These are phyloP conservation scores for Ganoderma boninense DNA, from an alignment of 1,284 basidiomycete genomes.

Conservation along the genomic window DNA sequence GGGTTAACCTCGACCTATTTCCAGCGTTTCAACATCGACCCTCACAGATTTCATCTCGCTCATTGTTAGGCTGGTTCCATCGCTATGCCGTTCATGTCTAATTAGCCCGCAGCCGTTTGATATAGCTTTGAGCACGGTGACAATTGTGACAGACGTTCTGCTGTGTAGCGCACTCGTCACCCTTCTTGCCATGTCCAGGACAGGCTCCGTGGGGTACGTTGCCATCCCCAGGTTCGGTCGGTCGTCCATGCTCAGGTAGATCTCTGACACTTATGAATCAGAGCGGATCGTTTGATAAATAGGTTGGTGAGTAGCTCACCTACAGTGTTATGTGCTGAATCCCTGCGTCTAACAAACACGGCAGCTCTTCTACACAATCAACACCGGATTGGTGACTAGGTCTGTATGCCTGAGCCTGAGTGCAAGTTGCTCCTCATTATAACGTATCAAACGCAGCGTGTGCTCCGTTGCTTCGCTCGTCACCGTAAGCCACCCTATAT, in stretches of 20 bases:
- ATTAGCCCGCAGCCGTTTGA: conserved; percentile 18
- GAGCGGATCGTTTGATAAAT: conserved; percentile 28
- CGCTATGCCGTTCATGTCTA: not conserved
- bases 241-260: not conserved
- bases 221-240: not conserved
- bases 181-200: conserved; percentile 22
- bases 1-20: no score
- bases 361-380: conserved; percentile 25
- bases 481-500: not conserved
- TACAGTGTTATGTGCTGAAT: not conserved
- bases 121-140: conserved; percentile 22
- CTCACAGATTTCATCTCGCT: conserved; percentile 13
- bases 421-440: no score
- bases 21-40: conserved; percentile 5
- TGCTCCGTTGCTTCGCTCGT: conserved; percentile 23
- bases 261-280: not conserved
- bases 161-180: conserved; percentile 22
- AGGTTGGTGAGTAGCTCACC: conserved; percentile 9
- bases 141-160: conserved; percentile 21
- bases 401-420: not conserved
- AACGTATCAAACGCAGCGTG: conserved; percentile 8
- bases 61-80: not conserved
- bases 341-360: not conserved
- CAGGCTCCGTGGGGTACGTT: conserved; percentile 22
- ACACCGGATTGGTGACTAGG: conserved; percentile 26